Percentiles rank a stretch among this genome's conserved stretches.
Evolutionary conservation across 345 rosid genomes (phyloP).

Genomic region (Melastoma malabathricum): DNA sequence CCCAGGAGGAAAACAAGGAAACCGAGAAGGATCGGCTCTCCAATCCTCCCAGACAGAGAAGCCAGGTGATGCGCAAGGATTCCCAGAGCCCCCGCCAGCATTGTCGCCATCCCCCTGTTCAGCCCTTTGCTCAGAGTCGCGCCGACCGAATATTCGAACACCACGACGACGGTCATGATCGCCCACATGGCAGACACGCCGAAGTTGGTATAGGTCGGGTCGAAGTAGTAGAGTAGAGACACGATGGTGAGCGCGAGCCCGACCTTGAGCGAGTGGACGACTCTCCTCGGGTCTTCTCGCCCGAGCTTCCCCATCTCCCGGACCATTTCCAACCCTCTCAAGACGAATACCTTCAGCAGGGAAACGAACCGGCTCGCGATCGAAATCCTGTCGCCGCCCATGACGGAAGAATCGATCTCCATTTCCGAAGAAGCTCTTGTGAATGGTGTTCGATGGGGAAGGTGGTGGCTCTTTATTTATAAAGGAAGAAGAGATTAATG

Average conservation of each 20-base stretch:
- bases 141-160: conserved; percentile 75
- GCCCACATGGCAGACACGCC: conserved; percentile 79
- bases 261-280: conserved; percentile 56
- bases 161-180: conserved; percentile 69
- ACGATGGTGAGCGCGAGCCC: conserved; percentile 57
- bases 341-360: conserved; percentile 7
- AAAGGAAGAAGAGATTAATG: too few species aligned
- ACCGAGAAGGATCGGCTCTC: conserved; percentile 54
- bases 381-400: not conserved
- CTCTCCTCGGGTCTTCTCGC: conserved; percentile 58
- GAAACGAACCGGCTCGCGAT: conserved; percentile 5
- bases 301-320: conserved; percentile 24
- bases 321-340: conserved; percentile 9
- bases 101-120: conserved; percentile 57
- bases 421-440: not conserved
- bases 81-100: conserved; percentile 49
- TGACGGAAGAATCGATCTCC: conserved; percentile 10
- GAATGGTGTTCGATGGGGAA: too few species aligned
- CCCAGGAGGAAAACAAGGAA: conserved; percentile 54
- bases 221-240: conserved; percentile 42
- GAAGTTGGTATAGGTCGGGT: conserved; percentile 48
- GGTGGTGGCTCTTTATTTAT: too few species aligned
- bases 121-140: conserved; percentile 64
- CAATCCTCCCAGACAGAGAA: conserved; percentile 28
- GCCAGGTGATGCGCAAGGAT: conserved; percentile 64